Conservation (phyloP, 2,329 filamentous ascomycete genomes). For the Aspergillus ochraceoroseus region DNA sequence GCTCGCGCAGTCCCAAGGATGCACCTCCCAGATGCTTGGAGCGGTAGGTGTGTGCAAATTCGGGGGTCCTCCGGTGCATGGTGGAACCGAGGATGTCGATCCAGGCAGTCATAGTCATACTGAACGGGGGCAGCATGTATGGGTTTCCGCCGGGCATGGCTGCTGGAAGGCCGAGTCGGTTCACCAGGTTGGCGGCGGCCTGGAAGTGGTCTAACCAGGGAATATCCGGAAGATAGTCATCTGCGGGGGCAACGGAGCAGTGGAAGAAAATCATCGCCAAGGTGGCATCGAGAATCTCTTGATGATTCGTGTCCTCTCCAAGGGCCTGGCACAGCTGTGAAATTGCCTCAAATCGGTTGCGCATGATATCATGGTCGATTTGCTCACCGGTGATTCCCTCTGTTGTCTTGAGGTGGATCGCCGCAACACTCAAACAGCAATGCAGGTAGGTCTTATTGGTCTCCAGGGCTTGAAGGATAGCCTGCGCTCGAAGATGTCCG, state of each 20-base stretch:
- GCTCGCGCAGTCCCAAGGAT: constrained; percentile 72
- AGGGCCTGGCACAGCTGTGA: constrained; percentile 78
- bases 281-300: constrained; percentile 84
- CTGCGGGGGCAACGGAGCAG: constrained; percentile 78
- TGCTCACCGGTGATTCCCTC: constrained; percentile 63
- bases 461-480: constrained; percentile 82
- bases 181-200: constrained; percentile 76
- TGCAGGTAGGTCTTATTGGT: constrained; percentile 91
- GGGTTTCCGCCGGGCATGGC: constrained; percentile 58
- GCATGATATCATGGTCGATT: constrained; percentile 86
- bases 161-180: constrained; percentile 73
- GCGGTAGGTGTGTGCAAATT: constrained; percentile 91
- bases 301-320: constrained; percentile 72
- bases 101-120: constrained; percentile 85
- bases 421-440: constrained; percentile 89
- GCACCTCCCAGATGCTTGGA: constrained; percentile 72
- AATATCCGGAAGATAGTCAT: constrained; percentile 83
- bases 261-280: constrained; percentile 96
- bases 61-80: constrained; percentile 79
- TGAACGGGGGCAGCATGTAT: constrained; percentile 71
- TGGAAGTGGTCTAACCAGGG: constrained; percentile 97
- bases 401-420: constrained; percentile 83
- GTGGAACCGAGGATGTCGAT: constrained; percentile 95
- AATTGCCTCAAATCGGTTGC: constrained; percentile 84
- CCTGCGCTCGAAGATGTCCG: constrained; percentile 71